These are phyloP conservation scores for Rubus idaeus DNA, from an alignment of 306 rosid species.

Conservation along the genomic window DNA sequence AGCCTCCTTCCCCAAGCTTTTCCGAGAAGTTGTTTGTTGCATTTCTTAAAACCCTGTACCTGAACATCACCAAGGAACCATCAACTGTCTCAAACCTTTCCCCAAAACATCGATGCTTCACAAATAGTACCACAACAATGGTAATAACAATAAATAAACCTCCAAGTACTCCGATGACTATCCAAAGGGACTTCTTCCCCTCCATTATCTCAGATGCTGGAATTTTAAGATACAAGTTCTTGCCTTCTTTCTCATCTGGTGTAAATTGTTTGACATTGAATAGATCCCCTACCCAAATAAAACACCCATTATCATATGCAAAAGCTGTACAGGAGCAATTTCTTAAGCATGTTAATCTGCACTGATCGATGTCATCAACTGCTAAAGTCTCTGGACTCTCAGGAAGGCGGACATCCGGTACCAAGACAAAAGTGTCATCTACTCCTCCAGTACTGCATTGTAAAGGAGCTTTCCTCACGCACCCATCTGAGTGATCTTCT, in stretches of 20 bases:
- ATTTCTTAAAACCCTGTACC: conserved; percentile 22
- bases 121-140: conserved; percentile 10
- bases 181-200: conserved; percentile 15
- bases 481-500: conserved; percentile 19
- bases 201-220: not conserved
- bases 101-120: not conserved
- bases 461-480: conserved; percentile 18
- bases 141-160: not conserved
- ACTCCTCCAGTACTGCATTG: conserved; percentile 10
- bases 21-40: conserved; percentile 44
- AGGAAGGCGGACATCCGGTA: conserved; percentile 12
- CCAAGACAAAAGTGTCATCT: not conserved
- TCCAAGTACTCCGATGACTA: conserved; percentile 11
- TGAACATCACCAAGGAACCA: conserved; percentile 36
- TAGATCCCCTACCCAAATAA: conserved; percentile 17
- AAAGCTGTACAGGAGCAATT: conserved; percentile 33
- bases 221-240: conserved; percentile 13
- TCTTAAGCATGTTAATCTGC: conserved; percentile 24
- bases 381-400: not conserved
- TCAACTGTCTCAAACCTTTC: conserved; percentile 14
- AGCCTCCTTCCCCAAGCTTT: conserved; percentile 46
- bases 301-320: conserved; percentile 17
- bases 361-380: conserved; percentile 3
- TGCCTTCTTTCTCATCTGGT: not conserved
- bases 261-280: not conserved